Conservation (phyloP, 331 rosid species). For the Malus hybrid region DNA sequence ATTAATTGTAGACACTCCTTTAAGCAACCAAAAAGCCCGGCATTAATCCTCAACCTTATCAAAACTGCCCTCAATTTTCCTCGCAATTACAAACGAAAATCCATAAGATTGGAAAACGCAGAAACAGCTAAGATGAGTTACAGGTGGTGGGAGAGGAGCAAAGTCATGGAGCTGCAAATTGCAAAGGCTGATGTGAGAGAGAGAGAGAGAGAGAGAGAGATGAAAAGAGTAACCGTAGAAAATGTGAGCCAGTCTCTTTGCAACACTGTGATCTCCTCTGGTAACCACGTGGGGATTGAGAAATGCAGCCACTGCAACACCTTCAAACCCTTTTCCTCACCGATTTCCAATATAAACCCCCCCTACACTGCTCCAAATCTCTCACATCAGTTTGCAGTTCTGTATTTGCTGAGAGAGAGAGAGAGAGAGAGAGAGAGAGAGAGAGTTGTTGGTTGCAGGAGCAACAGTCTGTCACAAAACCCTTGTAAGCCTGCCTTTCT, state of each 20-base stretch:
- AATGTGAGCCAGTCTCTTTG: not conserved
- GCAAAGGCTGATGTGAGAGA: not conserved
- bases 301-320: not conserved
- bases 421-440: too few relatives aligned
- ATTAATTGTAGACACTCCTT: not conserved
- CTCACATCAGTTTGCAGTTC: slow-evolving; percentile 3
- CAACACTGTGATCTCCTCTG: not conserved
- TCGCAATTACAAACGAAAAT: not conserved
- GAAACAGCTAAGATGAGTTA: not conserved
- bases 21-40: not conserved
- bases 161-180: not conserved
- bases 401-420: not conserved
- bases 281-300: not conserved
- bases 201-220: not conserved
- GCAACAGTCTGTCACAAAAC: not conserved
- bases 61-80: not conserved
- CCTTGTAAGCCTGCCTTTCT: not conserved
- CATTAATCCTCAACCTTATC: not conserved
- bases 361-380: not conserved
- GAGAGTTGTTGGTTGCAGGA: too few relatives aligned
- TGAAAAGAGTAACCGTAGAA: slow-evolving; percentile 12
- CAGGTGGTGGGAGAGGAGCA: not conserved
- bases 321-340: not conserved
- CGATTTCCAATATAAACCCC: not conserved
- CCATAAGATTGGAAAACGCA: not conserved